Conservation (phyloP, 768 basidiomycete species). For the Botryobasidium botryosum region DNA sequence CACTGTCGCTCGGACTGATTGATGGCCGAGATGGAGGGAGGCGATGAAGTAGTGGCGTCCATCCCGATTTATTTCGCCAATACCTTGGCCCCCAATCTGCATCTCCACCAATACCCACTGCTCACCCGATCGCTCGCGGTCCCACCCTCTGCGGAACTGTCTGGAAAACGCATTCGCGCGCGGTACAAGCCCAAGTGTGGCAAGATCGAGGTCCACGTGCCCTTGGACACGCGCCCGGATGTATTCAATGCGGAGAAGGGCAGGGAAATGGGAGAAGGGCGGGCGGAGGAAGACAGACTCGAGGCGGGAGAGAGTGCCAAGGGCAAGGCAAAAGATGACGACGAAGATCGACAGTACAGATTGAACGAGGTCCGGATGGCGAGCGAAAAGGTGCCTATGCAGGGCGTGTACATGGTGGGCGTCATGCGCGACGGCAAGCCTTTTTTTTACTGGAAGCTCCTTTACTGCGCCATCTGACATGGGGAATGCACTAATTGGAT, state of each 20-base stretch:
- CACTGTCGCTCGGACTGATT: too few relatives aligned
- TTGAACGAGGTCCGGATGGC: conserved; percentile 52
- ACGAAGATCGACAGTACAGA: conserved; percentile 44
- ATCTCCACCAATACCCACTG: conserved; percentile 70
- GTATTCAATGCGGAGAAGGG: conserved; percentile 67
- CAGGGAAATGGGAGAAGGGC: conserved; percentile 44
- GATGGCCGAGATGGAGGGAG: too few relatives aligned
- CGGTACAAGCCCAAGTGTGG: conserved; percentile 47
- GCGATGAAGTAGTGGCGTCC: conserved; percentile 18
- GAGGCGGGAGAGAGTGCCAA: conserved; percentile 16
- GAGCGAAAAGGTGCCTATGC: conserved; percentile 53
- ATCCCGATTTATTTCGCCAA: conserved; percentile 61
- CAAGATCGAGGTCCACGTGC: conserved; percentile 61
- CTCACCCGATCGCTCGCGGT: conserved; percentile 53
- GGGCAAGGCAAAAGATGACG: conserved; percentile 30
- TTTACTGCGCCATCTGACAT: background rate
- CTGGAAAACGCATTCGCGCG: conserved; percentile 59
- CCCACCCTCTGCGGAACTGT: conserved; percentile 50
- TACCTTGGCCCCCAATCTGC: conserved; percentile 41
- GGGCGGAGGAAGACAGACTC: conserved; percentile 51
- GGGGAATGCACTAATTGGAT: background rate
- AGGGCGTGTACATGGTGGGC: conserved; percentile 58
- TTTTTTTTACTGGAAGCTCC: conserved; percentile 1
- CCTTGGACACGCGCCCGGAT: conserved; percentile 61
- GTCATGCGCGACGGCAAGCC: conserved; percentile 49